These are phyloP conservation scores for Colletotrichum chrysophilum DNA, from an alignment of 2,329 filamentous ascomycete genomes.

Conservation along the genomic window DNA sequence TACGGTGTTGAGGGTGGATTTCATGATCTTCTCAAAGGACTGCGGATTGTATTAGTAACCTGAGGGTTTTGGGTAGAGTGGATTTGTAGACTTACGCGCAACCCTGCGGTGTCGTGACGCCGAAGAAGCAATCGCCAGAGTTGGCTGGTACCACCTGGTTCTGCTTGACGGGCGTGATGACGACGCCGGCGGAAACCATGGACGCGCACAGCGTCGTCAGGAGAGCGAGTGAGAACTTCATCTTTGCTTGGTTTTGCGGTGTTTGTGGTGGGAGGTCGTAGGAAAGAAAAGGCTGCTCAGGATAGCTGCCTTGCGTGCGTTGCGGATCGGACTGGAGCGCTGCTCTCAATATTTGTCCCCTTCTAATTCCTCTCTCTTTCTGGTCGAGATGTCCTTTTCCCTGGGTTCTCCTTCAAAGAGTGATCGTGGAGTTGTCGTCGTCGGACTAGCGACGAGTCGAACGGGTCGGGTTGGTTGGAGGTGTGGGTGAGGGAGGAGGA, in stretches of 20 bases:
- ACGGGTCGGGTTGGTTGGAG: neutral
- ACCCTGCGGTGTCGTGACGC: slow-evolving; percentile 59
- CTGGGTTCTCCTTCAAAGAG: neutral
- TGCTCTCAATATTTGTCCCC: neutral
- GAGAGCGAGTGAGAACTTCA: slow-evolving; percentile 44
- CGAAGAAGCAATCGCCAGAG: slow-evolving; percentile 59
- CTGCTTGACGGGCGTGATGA: slow-evolving; percentile 57
- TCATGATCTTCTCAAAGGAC: slow-evolving; percentile 5
- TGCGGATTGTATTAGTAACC: neutral
- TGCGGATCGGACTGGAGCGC: neutral
- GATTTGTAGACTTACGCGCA: slow-evolving; percentile 60
- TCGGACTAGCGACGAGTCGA: slow-evolving; percentile 9
- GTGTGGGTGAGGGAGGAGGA: neutral
- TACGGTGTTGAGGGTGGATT: neutral
- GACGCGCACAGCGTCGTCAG: slow-evolving; percentile 50
- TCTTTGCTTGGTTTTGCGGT: slow-evolving; percentile 30
- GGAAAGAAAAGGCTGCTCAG: neutral
- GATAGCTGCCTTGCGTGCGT: neutral
- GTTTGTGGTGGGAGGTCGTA: neutral
- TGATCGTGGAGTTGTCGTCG: neutral
- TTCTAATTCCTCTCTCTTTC: slow-evolving; percentile 8
- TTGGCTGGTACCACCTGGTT: slow-evolving; percentile 54
- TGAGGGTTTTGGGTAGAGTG: no score
- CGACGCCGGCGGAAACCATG: slow-evolving; percentile 56
- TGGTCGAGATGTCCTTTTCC: neutral